These are phyloP conservation scores for Tricholoma matsutake DNA, from an alignment of 768 basidiomycete species.

Conservation along the genomic window DNA sequence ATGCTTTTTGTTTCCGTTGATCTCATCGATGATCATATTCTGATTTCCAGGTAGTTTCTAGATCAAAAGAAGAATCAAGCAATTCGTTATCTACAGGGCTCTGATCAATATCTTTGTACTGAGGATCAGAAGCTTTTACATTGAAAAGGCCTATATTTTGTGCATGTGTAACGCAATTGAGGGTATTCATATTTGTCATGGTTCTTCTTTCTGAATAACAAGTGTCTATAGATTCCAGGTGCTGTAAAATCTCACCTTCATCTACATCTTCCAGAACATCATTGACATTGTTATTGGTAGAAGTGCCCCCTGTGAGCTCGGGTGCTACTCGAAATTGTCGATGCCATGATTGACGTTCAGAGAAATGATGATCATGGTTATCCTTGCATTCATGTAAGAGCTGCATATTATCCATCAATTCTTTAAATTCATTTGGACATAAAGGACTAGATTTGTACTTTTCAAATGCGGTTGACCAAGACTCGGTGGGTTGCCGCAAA, in stretches of 20 bases:
- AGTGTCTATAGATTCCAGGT: not conserved
- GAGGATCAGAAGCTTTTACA: not conserved
- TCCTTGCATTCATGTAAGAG: slow-evolving; percentile 39
- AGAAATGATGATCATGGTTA: not conserved
- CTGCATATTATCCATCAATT: slow-evolving; percentile 39
- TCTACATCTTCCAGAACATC: not conserved
- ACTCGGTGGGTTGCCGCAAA: slow-evolving; percentile 12
- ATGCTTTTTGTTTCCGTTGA: not conserved
- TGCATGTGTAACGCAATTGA: not conserved
- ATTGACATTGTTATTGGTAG: not conserved
- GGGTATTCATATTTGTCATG: not conserved
- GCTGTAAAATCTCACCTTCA: not conserved
- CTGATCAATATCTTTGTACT: not conserved
- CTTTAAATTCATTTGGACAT: not conserved
- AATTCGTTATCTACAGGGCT: not conserved
- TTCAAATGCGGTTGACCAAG: slow-evolving; percentile 30
- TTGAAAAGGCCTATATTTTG: not conserved
- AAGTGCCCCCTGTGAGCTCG: not conserved
- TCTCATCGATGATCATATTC: not conserved
- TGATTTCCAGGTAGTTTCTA: no score
- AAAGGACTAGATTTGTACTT: not conserved
- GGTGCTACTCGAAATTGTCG: slow-evolving; percentile 25
- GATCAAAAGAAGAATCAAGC: not conserved
- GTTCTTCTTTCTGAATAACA: not conserved
- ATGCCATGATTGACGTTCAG: slow-evolving; percentile 19